Conservation (phyloP, 2,329 filamentous ascomycete genomes). For the Sphaerulina populicola region DNA sequence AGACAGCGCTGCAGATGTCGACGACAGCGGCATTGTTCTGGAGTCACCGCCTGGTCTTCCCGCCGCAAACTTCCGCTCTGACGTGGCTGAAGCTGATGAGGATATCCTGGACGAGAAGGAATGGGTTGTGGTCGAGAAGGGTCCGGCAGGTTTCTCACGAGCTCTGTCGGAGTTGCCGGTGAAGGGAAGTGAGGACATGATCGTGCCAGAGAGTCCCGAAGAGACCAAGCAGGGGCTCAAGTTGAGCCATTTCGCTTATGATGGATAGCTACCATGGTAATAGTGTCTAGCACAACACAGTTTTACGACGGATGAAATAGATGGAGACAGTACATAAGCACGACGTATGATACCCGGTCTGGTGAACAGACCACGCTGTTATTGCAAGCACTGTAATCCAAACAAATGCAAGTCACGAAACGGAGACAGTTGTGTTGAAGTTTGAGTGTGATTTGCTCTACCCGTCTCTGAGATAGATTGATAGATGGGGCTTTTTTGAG, state of each 20-base stretch:
- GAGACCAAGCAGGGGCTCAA: conserved; percentile 32
- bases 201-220: conserved; percentile 40
- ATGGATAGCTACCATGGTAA: conserved; percentile 11
- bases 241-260: conserved; percentile 36
- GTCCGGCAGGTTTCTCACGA: conserved; percentile 6
- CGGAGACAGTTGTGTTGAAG: too few relatives aligned
- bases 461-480: too few relatives aligned
- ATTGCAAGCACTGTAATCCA: neutral
- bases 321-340: neutral
- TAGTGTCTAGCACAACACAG: neutral
- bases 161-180: conserved; percentile 21
- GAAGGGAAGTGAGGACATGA: conserved; percentile 42
- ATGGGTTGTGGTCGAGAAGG: conserved; percentile 23
- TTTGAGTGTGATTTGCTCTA: too few relatives aligned
- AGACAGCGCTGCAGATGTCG: conserved; percentile 4
- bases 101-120: conserved; percentile 21
- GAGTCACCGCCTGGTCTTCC: conserved; percentile 6
- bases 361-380: neutral
- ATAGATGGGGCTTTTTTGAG: too few relatives aligned
- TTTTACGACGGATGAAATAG: neutral
- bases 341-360: neutral
- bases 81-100: conserved; percentile 19
- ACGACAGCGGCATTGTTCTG: conserved; percentile 14
- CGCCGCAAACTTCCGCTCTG: conserved; percentile 9
- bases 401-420: too few relatives aligned